A percentile compares a stretch with the other conserved stretches of the same genome.
Conservation (phyloP, 176 grass and related monocot species). For the Bonia amplexicaulis region DNA sequence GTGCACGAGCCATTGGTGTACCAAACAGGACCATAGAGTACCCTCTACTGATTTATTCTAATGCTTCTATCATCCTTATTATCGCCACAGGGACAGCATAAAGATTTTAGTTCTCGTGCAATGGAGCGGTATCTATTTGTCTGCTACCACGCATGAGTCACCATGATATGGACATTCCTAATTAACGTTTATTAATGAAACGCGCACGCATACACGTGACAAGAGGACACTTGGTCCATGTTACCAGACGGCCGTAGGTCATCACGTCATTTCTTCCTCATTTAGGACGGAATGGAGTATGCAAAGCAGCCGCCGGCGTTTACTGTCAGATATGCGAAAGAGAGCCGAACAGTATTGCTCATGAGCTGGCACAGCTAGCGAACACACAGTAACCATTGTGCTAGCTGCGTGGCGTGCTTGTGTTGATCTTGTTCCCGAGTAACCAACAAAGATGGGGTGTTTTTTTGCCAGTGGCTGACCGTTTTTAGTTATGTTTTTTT, state of each 20-base stretch:
- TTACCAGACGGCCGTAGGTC: not conserved
- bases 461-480: no score
- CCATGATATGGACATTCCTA: constrained; percentile 5
- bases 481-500: no score
- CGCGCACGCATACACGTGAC: not conserved
- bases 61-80: not conserved
- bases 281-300: not conserved
- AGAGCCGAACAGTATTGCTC: not conserved
- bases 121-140: constrained; percentile 17
- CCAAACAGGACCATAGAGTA: not conserved
- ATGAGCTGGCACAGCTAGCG: not conserved
- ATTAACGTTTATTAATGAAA: not conserved
- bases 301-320: not conserved
- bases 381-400: no score
- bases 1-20: not conserved
- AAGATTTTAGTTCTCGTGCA: not conserved
- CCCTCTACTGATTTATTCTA: not conserved
- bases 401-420: no score
- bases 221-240: not conserved
- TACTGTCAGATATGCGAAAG: not conserved
- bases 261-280: not conserved
- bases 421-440: no score
- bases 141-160: constrained; percentile 24
- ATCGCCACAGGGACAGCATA: not conserved
- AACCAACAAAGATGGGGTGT: no score